Percentiles rank a stretch among this genome's conserved stretches.
Evolutionary conservation across 352 stramenopile species (phyloP).

Genomic region (Pythium folliculosum): DNA sequence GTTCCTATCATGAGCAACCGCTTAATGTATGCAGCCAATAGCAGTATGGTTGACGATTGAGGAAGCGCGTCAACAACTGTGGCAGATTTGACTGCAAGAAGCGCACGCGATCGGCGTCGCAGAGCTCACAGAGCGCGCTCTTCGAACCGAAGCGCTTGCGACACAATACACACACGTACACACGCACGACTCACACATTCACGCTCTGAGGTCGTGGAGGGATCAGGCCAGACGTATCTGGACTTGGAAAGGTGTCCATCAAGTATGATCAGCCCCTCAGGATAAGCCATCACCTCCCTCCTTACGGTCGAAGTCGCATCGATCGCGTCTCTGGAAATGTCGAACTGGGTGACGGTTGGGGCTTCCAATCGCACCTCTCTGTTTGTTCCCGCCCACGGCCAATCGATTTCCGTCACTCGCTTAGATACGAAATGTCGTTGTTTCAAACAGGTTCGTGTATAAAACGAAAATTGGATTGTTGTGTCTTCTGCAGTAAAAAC

Average conservation of each 20-base stretch:
- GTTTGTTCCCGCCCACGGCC: conserved; percentile 7
- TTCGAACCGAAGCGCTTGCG: neutral
- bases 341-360: conserved; percentile 5
- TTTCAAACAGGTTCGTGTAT: conserved; percentile 17
- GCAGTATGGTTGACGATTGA: conserved; percentile 79
- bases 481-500: conserved; percentile 10
- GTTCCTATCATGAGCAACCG: conserved; percentile 91
- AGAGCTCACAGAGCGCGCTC: no score
- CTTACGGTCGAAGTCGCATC: conserved; percentile 1
- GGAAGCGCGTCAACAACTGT: conserved; percentile 73
- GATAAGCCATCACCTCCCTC: conserved; percentile 82
- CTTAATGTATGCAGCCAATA: conserved; percentile 87
- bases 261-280: conserved; percentile 81
- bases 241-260: conserved; percentile 81
- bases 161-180: conserved; percentile 2
- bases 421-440: conserved; percentile 5
- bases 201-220: conserved; percentile 34
- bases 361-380: neutral
- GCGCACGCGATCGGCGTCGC: neutral
- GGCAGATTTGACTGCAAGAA: conserved; percentile 82
- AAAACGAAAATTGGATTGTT: conserved; percentile 17
- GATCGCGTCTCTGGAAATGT: neutral
- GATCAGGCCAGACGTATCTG: conserved; percentile 82
- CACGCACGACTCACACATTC: conserved; percentile 7
- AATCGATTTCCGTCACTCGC: neutral